A percentile compares a stretch with the other conserved stretches of the same genome.
These are phyloP conservation scores for Penicillium soppii DNA, from an alignment of 495 filamentous ascomycete species.

Conservation along the genomic window DNA sequence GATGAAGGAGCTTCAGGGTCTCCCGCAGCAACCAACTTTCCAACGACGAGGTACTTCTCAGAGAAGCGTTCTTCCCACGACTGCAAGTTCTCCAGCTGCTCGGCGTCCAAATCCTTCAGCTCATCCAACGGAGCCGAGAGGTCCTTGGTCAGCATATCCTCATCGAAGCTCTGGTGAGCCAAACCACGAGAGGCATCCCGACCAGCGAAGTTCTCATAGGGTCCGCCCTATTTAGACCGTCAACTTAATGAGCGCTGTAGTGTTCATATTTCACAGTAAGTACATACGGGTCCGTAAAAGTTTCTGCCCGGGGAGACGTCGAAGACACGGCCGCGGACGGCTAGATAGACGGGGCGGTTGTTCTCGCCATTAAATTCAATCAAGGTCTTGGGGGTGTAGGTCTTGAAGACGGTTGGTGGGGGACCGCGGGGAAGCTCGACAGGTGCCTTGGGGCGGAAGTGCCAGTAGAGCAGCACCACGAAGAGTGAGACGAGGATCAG, in stretches of 20 bases:
- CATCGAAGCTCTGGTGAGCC: constrained; percentile 90
- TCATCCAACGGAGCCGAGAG: constrained; percentile 82
- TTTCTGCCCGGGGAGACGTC: constrained; percentile 81
- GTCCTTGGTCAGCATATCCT: constrained; percentile 94
- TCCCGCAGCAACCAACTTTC: constrained; percentile 76
- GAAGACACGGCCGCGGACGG: constrained; percentile 82
- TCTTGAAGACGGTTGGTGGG: constrained; percentile 78
- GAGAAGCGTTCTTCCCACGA: constrained; percentile 91
- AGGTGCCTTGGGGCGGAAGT: constrained; percentile 60
- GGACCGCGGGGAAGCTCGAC: constrained; percentile 66
- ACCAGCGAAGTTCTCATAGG: constrained; percentile 92
- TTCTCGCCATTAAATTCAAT: constrained; percentile 83
- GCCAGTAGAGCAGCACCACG: constrained; percentile 65
- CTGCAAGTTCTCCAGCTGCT: constrained; percentile 78
- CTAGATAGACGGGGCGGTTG: constrained; percentile 74
- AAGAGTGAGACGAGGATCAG: constrained; percentile 69
- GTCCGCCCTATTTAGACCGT: constrained; percentile 57
- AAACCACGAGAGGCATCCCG: constrained; percentile 91
- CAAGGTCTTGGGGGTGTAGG: constrained; percentile 84
- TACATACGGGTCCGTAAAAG: constrained; percentile 79
- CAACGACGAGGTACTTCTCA: constrained; percentile 93
- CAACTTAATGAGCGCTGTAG: constrained; percentile 1
- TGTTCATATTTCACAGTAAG: not conserved
- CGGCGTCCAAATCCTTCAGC: constrained; percentile 67
- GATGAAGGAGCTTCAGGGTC: constrained; percentile 52